Evolutionary conservation across 345 rosid species (phyloP).

Genomic region (Excoecaria agallocha): DNA sequence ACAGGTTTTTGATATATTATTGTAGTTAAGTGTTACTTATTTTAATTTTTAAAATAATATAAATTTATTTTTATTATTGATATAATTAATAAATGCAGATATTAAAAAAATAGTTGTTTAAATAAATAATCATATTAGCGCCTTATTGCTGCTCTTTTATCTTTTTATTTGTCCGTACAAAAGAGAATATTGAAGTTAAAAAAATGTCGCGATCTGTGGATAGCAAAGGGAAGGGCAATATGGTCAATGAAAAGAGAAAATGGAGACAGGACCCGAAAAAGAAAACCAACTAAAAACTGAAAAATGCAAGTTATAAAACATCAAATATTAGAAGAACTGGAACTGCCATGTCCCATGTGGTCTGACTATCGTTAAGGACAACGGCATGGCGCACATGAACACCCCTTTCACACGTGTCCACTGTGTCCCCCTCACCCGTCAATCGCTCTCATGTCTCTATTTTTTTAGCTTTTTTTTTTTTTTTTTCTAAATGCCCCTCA

Average conservation of each 20-base stretch:
- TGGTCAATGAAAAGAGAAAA: background rate
- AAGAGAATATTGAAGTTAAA: too few species aligned
- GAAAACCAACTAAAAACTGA: background rate
- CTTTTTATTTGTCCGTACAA: too few species aligned
- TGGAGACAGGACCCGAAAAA: background rate
- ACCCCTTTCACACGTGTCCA: conserved; percentile 12
- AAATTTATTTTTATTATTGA: too few species aligned
- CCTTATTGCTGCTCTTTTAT: too few species aligned
- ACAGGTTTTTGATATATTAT: too few species aligned
- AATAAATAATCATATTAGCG: too few species aligned
- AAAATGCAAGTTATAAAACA: background rate
- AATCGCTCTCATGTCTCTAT: conserved; percentile 9
- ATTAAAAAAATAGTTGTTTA: too few species aligned
- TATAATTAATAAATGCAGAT: too few species aligned
- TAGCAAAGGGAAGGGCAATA: background rate
- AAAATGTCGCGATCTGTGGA: background rate
- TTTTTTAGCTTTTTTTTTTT: background rate
- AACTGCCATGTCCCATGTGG: conserved; percentile 24
- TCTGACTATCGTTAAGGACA: background rate
- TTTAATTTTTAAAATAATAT: too few species aligned
- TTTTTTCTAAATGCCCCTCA: background rate
- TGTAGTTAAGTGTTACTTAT: too few species aligned
- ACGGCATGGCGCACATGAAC: conserved; percentile 16
- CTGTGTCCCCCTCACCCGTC: background rate
- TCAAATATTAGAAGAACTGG: conserved; percentile 4